These are phyloP conservation scores for Drosera spatulata DNA, from an alignment of 179 eudicot genomes.

Conservation along the genomic window DNA sequence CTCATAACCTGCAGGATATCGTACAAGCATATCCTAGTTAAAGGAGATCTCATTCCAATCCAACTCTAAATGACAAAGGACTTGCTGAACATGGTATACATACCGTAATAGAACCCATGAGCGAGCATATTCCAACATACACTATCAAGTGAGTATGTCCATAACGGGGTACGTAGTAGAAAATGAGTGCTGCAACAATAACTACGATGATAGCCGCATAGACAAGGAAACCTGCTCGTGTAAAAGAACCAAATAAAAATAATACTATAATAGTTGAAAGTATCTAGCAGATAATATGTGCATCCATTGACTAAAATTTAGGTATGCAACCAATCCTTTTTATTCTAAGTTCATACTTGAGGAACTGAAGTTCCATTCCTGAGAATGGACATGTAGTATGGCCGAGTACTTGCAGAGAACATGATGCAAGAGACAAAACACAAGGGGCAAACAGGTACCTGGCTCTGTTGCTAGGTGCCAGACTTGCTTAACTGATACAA, in stretches of 20 bases:
- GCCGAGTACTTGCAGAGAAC: not conserved
- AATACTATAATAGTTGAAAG: not conserved
- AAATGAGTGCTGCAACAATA: slow-evolving; percentile 46
- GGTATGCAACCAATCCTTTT: too few relatives aligned
- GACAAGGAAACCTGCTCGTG: slow-evolving; percentile 58
- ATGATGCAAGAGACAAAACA: not conserved
- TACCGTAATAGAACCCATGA: slow-evolving; percentile 92
- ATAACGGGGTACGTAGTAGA: slow-evolving; percentile 54
- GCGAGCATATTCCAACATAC: slow-evolving; percentile 92
- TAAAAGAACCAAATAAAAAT: not conserved
- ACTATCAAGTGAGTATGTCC: slow-evolving; percentile 58
- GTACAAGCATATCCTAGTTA: not conserved
- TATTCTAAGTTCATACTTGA: too few relatives aligned
- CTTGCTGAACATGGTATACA: slow-evolving; percentile 11
- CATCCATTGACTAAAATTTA: too few relatives aligned
- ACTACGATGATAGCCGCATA: slow-evolving; percentile 36
- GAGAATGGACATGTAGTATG: too few relatives aligned
- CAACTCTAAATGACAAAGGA: not conserved
- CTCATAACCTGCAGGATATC: slow-evolving; percentile 63
- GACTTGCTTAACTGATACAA: slow-evolving; percentile 77
- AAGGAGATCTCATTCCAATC: not conserved
- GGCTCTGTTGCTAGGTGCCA: slow-evolving; percentile 82
- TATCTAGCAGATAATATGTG: too few relatives aligned
- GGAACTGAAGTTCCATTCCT: too few relatives aligned
- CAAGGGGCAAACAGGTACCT: slow-evolving; percentile 25